phyloP scores from a whole-genome alignment of 352 stramenopile species.

The Phytophthora capsici region DNA sequence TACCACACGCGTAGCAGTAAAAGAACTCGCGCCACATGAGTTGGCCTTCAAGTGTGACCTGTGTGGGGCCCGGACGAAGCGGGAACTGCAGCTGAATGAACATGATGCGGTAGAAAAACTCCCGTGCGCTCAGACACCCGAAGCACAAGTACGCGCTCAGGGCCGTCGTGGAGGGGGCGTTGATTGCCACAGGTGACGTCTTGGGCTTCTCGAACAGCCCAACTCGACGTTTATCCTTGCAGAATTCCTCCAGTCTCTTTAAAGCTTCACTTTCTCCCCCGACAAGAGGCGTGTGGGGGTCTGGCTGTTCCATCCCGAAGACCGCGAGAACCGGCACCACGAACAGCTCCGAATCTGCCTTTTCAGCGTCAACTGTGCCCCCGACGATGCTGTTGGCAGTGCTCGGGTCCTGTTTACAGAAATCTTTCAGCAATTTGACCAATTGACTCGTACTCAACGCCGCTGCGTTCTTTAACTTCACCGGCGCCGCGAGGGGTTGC shows the following conservation, averaged over 20 bases:
- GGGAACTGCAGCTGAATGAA: slow-evolving; percentile 92
- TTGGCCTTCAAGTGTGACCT: slow-evolving; percentile 93
- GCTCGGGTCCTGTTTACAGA: slow-evolving; percentile 21
- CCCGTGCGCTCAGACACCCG: slow-evolving; percentile 87
- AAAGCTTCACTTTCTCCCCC: slow-evolving; percentile 66
- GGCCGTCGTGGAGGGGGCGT: slow-evolving; percentile 92
- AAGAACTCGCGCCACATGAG: slow-evolving; percentile 97
- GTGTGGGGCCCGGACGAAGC: slow-evolving; percentile 74
- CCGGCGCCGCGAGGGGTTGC: slow-evolving; percentile 46
- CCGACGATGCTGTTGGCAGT: slow-evolving; percentile 37
- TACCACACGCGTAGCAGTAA: slow-evolving; percentile 76
- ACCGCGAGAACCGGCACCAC: slow-evolving; percentile 45
- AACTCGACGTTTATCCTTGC: slow-evolving; percentile 70
- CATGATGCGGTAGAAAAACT: slow-evolving; percentile 83
- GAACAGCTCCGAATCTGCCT: slow-evolving; percentile 34
- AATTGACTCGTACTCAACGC: slow-evolving; percentile 36
- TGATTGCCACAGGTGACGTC: slow-evolving; percentile 87
- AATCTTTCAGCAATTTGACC: slow-evolving; percentile 36
- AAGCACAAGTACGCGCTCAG: slow-evolving; percentile 93
- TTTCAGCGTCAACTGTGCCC: slow-evolving; percentile 6
- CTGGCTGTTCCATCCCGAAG: slow-evolving; percentile 43
- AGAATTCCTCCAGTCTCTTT: slow-evolving; percentile 62
- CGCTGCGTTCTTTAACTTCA: slow-evolving; percentile 28
- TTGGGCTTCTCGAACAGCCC: slow-evolving; percentile 96
- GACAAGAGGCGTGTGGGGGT: slow-evolving; percentile 53